Base-by-base conservation (phyloP, 768 basidiomycete species). In the Leccinum disarticulatum region DNA sequence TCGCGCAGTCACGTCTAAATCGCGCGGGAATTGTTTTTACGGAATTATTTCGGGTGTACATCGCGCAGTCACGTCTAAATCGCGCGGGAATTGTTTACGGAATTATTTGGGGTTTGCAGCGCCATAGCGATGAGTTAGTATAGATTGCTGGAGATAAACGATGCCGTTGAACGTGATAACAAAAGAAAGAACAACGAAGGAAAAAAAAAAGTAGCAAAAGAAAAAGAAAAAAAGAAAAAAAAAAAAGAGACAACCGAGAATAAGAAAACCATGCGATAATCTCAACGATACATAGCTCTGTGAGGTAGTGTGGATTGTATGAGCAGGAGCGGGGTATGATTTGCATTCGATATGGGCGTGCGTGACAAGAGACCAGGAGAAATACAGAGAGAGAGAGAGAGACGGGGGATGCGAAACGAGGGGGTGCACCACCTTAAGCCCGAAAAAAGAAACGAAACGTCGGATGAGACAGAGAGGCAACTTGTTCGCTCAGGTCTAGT, bases 401-500 rank as follows among this genome's bases (percentile, higher is more conserved):
- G 43, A 33, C 11, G 31, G 43, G 33, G 31, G 28, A 55, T 48
- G 52, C 17, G 17, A 50, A 52, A 38, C 43, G 15, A 6, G n/a
- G 47, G 33, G 28, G 9, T 14, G 57, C 57, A 59, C 36, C 22
- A 59, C 59, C 15, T 14, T 46, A 46, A 17, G 19, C 49, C 49
- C 31, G 41, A 52, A 22, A 59, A 28, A 31, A 43, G 15, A 50
- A 22, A 43, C 15, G 33, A n/a, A 27, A 54, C 8, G 22, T 25
- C 2, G 36, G 47, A 36, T 14, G 38, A 25, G 25, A 17, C 30
- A 41, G 41, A 41, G 38, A 41, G 17, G 9, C n/a, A 41, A 15
- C 13, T 35, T 35, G 41, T 56, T n/a, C 11, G 55, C 17, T 35
- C 43, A 59, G 38, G 60, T 68, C 85, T 90, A 98, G 79, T 97